These are phyloP conservation scores for Thymus quinquecostatus DNA, from an alignment of 257 asterid genomes.

Conservation along the genomic window DNA sequence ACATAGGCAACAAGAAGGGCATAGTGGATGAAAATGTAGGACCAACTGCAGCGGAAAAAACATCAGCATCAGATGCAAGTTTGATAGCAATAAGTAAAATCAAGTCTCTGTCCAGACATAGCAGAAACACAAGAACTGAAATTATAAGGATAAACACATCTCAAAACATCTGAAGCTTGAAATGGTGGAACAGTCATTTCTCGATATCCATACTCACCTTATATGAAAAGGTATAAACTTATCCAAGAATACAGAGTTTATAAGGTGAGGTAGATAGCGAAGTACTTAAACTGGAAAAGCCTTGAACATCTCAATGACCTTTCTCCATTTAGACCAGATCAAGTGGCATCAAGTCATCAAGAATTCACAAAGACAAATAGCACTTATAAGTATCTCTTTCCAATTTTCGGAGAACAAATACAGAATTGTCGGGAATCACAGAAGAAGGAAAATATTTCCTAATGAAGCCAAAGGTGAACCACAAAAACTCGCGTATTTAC, in stretches of 20 bases:
- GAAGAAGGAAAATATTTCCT: too few relatives aligned
- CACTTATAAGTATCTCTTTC: too few relatives aligned
- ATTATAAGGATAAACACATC: slow-evolving; percentile 11
- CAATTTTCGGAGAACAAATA: too few relatives aligned
- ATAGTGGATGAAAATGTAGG: slow-evolving; percentile 90
- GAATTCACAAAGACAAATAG: too few relatives aligned
- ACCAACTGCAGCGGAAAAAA: slow-evolving; percentile 73
- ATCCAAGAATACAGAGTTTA: neutral
- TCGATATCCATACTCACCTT: neutral
- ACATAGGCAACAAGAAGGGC: slow-evolving; percentile 96
- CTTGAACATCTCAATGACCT: too few relatives aligned
- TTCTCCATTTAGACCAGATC: too few relatives aligned
- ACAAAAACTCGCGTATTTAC: too few relatives aligned
- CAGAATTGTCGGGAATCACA: too few relatives aligned
- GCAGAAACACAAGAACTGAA: neutral
- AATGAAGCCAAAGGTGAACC: too few relatives aligned
- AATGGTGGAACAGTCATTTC: slow-evolving; percentile 6
- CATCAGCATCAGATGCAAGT: slow-evolving; percentile 31
- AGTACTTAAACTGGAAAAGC: too few relatives aligned
- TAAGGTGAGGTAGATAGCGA: too few relatives aligned
- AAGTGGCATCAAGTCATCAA: too few relatives aligned
- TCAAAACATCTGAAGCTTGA: slow-evolving; percentile 12
- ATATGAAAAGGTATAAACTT: neutral
- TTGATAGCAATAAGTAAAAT: neutral
- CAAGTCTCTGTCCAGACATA: neutral